Evolutionary conservation across 768 basidiomycete genomes (phyloP).

Genomic region (Sarcomyxa edulis): DNA sequence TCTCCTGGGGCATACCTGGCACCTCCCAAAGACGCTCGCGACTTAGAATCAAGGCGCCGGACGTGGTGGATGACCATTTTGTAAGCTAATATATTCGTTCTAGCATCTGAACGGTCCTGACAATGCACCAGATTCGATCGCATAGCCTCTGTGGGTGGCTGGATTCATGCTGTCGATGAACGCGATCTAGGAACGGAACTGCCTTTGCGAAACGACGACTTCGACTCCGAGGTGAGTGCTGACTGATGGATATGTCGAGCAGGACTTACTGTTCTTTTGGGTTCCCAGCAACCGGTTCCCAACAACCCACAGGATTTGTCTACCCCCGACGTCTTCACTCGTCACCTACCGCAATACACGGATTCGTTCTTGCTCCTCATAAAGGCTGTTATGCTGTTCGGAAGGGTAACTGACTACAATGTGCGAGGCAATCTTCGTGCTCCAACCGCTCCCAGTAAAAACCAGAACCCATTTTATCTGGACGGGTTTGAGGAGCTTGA

Average conservation of each 20-base stretch:
- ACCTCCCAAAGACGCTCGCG: conserved; percentile 70
- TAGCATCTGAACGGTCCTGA: too few relatives aligned
- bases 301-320: conserved; percentile 75
- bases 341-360: conserved; percentile 71
- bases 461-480: conserved; percentile 65
- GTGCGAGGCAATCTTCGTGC: conserved; percentile 69
- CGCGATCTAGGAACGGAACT: conserved; percentile 81
- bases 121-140: too few relatives aligned
- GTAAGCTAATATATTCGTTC: too few relatives aligned
- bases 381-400: conserved; percentile 82
- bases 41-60: conserved; percentile 72
- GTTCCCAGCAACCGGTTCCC: conserved; percentile 47
- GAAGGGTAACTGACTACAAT: conserved; percentile 80
- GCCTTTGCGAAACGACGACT: conserved; percentile 70
- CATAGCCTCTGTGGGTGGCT: conserved; percentile 75
- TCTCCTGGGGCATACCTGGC: conserved; percentile 78
- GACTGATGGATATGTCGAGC: conserved; percentile 13
- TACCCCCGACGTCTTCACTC: conserved; percentile 58
- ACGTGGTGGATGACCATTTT: conserved; percentile 92
- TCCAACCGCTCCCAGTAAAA: conserved; percentile 61
- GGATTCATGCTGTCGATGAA: conserved; percentile 84
- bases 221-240: conserved; percentile 60
- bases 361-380: conserved; percentile 79
- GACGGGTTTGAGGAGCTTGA: conserved; percentile 70
- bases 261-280: not conserved